A percentile compares a stretch with the other conserved stretches of the same genome.
phyloP scores from a whole-genome alignment of 2,329 filamentous ascomycete genomes.

The Aspergillus niger region DNA sequence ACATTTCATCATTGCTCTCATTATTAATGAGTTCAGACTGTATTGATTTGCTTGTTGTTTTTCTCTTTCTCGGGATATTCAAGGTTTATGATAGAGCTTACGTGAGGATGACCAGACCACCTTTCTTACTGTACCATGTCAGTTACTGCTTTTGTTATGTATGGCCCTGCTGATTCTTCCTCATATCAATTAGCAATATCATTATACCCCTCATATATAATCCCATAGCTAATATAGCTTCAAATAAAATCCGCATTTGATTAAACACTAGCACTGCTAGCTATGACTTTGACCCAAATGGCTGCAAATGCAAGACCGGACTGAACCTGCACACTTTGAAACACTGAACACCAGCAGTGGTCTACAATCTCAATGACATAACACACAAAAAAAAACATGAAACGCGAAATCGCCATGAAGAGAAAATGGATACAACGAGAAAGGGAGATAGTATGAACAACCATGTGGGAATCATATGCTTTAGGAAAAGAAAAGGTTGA shows the following conservation, averaged over 20 bases:
- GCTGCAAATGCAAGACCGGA: constrained; percentile 8
- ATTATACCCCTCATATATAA: constrained; percentile 11
- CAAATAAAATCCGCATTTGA: not conserved
- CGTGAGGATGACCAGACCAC: not conserved
- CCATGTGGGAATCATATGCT: not conserved
- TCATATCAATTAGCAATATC: constrained; percentile 9
- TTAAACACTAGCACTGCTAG: constrained; percentile 16
- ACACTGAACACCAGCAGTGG: constrained; percentile 24
- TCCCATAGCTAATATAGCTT: not conserved
- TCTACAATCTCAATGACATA: constrained; percentile 12
- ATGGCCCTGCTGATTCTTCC: not conserved
- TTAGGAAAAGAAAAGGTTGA: not conserved
- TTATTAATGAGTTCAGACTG: not conserved
- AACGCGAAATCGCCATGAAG: not conserved
- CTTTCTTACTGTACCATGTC: not conserved
- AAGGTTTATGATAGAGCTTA: not conserved
- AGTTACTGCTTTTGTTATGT: not conserved
- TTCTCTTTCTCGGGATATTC: not conserved
- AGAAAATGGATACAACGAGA: not conserved
- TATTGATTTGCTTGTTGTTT: not conserved
- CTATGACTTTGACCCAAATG: not conserved
- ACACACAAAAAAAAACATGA: not conserved
- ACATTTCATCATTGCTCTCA: not conserved
- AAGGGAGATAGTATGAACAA: constrained; percentile 1
- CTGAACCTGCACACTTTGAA: not conserved